phyloP scores from a whole-genome alignment of 2,329 filamentous ascomycete species.

The Nemania serpens region DNA sequence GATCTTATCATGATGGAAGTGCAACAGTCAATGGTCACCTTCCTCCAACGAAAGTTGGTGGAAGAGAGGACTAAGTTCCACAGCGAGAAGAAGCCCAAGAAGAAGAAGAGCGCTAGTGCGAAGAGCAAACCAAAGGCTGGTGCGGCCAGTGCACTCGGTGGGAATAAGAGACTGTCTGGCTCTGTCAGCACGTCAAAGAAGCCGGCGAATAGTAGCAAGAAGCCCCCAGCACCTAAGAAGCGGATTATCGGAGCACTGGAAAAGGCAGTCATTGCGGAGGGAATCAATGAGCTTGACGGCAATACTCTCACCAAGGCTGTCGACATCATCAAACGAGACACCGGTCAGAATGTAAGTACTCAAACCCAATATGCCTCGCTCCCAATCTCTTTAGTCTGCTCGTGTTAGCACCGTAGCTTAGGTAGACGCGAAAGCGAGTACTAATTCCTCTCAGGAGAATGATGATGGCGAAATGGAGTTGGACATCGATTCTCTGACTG shows the following conservation, averaged over 20 bases:
- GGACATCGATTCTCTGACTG: slow-evolving; percentile 62
- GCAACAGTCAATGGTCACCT: slow-evolving; percentile 64
- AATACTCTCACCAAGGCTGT: slow-evolving; percentile 80
- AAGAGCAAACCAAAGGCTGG: slow-evolving; percentile 60
- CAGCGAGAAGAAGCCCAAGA: slow-evolving; percentile 75
- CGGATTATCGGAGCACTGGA: slow-evolving; percentile 74
- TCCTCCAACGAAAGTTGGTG: slow-evolving; percentile 74
- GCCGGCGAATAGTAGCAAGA: slow-evolving; percentile 32
- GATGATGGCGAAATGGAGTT: slow-evolving; percentile 63
- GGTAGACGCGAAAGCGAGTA: neutral
- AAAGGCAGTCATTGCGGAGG: slow-evolving; percentile 88
- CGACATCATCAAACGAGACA: slow-evolving; percentile 88
- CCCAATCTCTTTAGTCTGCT: neutral
- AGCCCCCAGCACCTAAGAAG: slow-evolving; percentile 56
- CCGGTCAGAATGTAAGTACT: slow-evolving; percentile 69
- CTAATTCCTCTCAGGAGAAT: slow-evolving; percentile 53
- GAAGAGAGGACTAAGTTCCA: slow-evolving; percentile 70
- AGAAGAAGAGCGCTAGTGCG: slow-evolving; percentile 75
- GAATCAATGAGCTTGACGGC: slow-evolving; percentile 80
- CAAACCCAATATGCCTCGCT: slow-evolving; percentile 33
- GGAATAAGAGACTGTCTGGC: slow-evolving; percentile 49
- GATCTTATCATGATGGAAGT: slow-evolving; percentile 59
- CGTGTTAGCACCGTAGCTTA: neutral
- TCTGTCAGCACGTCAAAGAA: slow-evolving; percentile 28
- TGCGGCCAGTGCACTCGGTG: slow-evolving; percentile 38